Percentiles rank a stretch among this genome's conserved stretches.
Evolutionary conservation across 768 basidiomycete species (phyloP).

Genomic region (Obba rivulosa): DNA sequence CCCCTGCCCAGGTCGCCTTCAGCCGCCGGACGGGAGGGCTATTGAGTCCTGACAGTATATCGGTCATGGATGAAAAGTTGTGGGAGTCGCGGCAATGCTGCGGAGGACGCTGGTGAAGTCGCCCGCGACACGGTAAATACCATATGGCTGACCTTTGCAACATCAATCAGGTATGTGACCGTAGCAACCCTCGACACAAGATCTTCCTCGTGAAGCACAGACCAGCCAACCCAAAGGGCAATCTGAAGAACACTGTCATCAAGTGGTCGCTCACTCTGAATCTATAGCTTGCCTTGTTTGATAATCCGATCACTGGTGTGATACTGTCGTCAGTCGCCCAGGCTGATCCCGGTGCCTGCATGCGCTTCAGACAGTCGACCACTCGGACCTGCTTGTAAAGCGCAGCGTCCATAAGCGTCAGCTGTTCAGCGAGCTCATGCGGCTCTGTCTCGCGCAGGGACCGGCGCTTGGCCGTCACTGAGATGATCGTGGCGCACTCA

Average conservation of each 20-base stretch:
- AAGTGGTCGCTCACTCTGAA: too few species aligned
- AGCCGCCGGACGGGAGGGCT: conserved; percentile 88
- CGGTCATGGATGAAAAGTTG: conserved; percentile 95
- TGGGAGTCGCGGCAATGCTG: conserved; percentile 85
- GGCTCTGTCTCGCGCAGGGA: conserved; percentile 84
- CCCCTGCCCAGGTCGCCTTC: conserved; percentile 89
- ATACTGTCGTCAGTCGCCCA: conserved; percentile 70
- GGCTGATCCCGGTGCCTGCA: conserved; percentile 54
- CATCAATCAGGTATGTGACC: too few species aligned
- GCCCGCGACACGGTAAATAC: too few species aligned
- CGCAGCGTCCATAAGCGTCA: conserved; percentile 85
- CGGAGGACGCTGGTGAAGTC: not conserved
- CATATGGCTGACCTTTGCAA: too few species aligned
- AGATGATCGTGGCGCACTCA: too few species aligned
- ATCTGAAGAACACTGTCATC: too few species aligned
- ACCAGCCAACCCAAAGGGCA: too few species aligned
- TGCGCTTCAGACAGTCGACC: conserved; percentile 82
- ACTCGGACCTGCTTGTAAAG: conserved; percentile 85
- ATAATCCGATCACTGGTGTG: conserved; percentile 77
- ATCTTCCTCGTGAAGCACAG: too few species aligned
- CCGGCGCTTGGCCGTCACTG: conserved; percentile 63
- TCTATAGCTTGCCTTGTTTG: conserved; percentile 76
- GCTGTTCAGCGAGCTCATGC: conserved; percentile 83
- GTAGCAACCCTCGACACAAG: too few species aligned
- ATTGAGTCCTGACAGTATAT: conserved; percentile 92